Percentiles rank a stretch among this genome's conserved stretches.
These are phyloP conservation scores for Paracorniculantispora psalliotae DNA, from an alignment of 2,329 filamentous ascomycete species.

Conservation along the genomic window DNA sequence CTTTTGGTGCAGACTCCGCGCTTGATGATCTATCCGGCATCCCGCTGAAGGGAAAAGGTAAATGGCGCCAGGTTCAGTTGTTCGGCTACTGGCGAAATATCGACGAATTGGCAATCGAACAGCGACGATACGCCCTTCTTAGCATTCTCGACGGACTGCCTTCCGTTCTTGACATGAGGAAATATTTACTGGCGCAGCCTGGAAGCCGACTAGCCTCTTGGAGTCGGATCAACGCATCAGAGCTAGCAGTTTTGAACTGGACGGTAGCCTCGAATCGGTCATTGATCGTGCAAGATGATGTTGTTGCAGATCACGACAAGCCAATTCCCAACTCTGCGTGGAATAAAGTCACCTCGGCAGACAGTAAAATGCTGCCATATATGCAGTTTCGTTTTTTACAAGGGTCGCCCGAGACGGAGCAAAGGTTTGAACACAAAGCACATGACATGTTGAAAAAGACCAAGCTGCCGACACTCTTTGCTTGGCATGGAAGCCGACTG, in stretches of 20 bases:
- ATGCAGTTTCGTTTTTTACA: conserved; percentile 85
- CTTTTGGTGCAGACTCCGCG: background rate
- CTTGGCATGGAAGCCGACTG: conserved; percentile 77
- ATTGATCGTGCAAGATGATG: conserved; percentile 72
- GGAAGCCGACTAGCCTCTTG: conserved; percentile 37
- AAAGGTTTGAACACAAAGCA: conserved; percentile 60
- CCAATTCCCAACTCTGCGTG: conserved; percentile 14
- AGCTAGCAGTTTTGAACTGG: conserved; percentile 71
- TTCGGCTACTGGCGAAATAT: conserved; percentile 23
- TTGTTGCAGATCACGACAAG: conserved; percentile 21
- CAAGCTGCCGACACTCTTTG: conserved; percentile 66
- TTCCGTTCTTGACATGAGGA: conserved; percentile 52
- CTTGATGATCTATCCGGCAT: background rate
- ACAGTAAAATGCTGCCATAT: conserved; percentile 50
- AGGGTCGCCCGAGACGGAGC: conserved; percentile 82
- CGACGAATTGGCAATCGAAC: conserved; percentile 16
- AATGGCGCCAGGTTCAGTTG: conserved; percentile 10
- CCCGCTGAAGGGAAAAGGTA: background rate
- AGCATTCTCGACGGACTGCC: conserved; percentile 57
- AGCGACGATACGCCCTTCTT: conserved; percentile 26
- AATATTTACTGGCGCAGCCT: conserved; percentile 38
- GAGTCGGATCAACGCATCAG: conserved; percentile 57
- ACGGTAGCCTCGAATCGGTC: conserved; percentile 86
- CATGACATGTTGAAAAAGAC: conserved; percentile 42
- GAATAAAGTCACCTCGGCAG: conserved; percentile 40